Evolutionary conservation across 1,139 yeast species (phyloP), one percentile per base, ranked within the genome.

Genomic region (Candida sp.): DNA sequence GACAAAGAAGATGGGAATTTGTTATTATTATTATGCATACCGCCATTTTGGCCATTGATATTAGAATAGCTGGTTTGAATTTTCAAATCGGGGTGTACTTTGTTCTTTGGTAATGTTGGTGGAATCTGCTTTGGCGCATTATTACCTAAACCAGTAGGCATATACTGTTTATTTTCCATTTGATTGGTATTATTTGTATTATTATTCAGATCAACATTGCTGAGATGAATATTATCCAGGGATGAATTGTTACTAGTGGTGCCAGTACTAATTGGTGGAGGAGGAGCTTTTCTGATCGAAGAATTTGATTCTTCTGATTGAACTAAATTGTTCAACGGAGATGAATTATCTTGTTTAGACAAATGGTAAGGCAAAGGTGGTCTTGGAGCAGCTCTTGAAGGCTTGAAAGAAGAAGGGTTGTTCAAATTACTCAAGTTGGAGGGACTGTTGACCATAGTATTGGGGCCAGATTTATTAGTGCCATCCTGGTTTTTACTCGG

Each of bases 251-350:
- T 38, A 30, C 43, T 33, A 23, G 45, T 8, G 22, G 19, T 35
- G 41, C 44, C 25, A 36, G 45, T 36, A 45, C 43, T 29, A 15
- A 15, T 15, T 5, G 83, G 83, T 5, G 81, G 82, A 19, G 81
- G 75, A 1, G 84, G 84, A 1, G 84, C 84, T 43, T 69, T 72
- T 60, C 84, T 70, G 6, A 67, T 68, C 7, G 83, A 82, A 45
- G 75, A 70, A 36, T 66, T 70, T 5, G 56, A 51, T 29, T 48
- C 46, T 29, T 56, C 56, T 6, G 67, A 53, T 36, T 57, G 63
- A 49, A 71, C 52, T 44, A 71, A 60, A 41, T 63, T 64, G 42
- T 57, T 63, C 45, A 71, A 58, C 0, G 77, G 76, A 2, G 76
- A 68, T 4, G 58, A 54, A 29, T 54, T 57, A n/a, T 50, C 45